Percentiles rank a stretch among this genome's conserved stretches.
Evolutionary conservation across 2,329 filamentous ascomycete genomes (phyloP).

Genomic region (Monosporascus sp.): DNA sequence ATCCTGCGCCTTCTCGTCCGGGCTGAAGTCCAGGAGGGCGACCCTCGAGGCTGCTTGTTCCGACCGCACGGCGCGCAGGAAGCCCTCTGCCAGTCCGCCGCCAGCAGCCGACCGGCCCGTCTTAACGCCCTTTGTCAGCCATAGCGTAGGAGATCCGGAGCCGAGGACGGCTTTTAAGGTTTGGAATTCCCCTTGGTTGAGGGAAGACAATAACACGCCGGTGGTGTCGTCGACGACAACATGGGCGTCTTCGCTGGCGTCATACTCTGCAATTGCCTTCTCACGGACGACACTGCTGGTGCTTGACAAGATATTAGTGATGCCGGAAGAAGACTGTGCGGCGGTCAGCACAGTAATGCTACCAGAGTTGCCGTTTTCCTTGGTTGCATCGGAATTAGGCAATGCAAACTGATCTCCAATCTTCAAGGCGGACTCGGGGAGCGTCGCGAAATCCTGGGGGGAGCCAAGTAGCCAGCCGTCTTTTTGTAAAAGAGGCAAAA

Average conservation of each 20-base stretch:
- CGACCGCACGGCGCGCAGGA: slow-evolving; percentile 17
- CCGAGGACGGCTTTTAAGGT: slow-evolving; percentile 11
- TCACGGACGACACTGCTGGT: slow-evolving; percentile 2
- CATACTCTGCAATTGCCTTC: slow-evolving; percentile 4
- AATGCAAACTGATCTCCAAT: too few relatives aligned
- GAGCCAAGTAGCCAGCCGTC: slow-evolving; percentile 14
- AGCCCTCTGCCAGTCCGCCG: slow-evolving; percentile 14
- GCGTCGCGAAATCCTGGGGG: slow-evolving; percentile 2
- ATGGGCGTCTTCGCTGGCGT: slow-evolving; percentile 1
- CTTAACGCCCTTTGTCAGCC: slow-evolving; percentile 17
- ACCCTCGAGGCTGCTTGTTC: slow-evolving; percentile 14
- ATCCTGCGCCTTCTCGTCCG: slow-evolving; percentile 4
- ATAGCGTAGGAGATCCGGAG: slow-evolving; percentile 8
- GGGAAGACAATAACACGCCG: slow-evolving; percentile 9
- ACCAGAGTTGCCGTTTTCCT: background rate
- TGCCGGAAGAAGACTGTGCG: background rate
- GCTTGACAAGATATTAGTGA: slow-evolving; percentile 3
- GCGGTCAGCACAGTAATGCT: background rate
- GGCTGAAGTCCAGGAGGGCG: slow-evolving; percentile 14
- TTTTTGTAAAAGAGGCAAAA: slow-evolving; percentile 2
- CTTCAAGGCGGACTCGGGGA: slow-evolving; percentile 4
- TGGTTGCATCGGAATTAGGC: too few relatives aligned
- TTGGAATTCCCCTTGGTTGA: slow-evolving; percentile 7
- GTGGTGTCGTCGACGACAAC: slow-evolving; percentile 15
- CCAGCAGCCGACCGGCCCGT: slow-evolving; percentile 10